These are phyloP conservation scores for Talaromyces adpressus DNA, from an alignment of 495 filamentous ascomycete species.

Conservation along the genomic window DNA sequence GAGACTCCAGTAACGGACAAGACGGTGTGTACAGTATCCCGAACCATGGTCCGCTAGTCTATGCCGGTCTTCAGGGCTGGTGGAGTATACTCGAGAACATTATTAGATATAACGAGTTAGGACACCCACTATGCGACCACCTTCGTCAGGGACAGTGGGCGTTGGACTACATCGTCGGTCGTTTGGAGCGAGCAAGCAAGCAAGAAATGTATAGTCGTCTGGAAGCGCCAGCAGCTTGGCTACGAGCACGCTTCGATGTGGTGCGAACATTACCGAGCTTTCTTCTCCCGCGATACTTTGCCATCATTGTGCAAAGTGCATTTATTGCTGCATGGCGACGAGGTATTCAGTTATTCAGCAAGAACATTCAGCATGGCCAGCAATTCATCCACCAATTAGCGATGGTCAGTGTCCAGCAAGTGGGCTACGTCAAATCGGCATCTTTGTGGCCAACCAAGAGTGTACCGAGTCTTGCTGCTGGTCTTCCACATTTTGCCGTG, in stretches of 20 bases:
- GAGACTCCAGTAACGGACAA: conserved; percentile 65
- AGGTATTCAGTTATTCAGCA: conserved; percentile 67
- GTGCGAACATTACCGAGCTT: conserved; percentile 81
- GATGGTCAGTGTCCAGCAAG: conserved; percentile 86
- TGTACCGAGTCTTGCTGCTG: conserved; percentile 85
- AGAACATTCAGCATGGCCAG: conserved; percentile 70
- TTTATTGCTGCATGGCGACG: conserved; percentile 78
- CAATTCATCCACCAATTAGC: conserved; percentile 78
- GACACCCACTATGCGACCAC: conserved; percentile 88
- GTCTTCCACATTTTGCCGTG: conserved; percentile 88
- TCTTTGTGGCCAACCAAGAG: conserved; percentile 81
- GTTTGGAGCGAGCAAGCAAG: conserved; percentile 66
- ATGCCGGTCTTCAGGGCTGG: conserved; percentile 97
- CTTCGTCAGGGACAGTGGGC: conserved; percentile 90
- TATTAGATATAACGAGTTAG: conserved; percentile 83
- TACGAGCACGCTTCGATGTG: conserved; percentile 75
- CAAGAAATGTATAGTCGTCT: conserved; percentile 53
- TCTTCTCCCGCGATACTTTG: conserved; percentile 88
- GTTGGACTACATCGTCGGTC: conserved; percentile 76
- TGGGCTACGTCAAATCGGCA: conserved; percentile 78
- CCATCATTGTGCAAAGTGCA: conserved; percentile 75
- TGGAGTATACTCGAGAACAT: conserved; percentile 87
- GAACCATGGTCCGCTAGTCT: conserved; percentile 74
- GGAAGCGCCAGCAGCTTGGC: conserved; percentile 62
- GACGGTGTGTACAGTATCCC: conserved; percentile 89